Evolutionary conservation across 179 eudicot species (phyloP), one percentile per base, ranked within the genome.

Genomic region (Amaranthus tricolor): DNA sequence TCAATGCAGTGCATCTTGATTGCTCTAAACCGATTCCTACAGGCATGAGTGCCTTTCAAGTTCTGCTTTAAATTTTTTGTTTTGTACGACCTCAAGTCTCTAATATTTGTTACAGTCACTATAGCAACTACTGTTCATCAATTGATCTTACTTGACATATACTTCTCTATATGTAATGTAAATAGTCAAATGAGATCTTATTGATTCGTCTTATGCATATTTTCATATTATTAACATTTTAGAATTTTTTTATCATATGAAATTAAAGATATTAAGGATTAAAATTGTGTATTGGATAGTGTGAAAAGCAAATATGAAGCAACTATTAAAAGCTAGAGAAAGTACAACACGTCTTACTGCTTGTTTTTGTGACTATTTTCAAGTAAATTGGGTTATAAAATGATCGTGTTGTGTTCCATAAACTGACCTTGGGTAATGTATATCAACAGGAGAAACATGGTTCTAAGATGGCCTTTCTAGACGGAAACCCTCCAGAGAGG

Each of bases 1-100:
- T 96, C 99, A 15, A 94, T 96, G 98, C 99, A 96, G 82, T 96
- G 99, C 79, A 91, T 96, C 74, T 88, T 96, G 86, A 96, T 96
- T 83, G 98, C 99, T 58, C 82, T 94, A 78, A 96, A 96, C 85
- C 90, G 98, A 43, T 96, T 96, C 83, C 94, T 96, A 56, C 98
- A 96, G 99, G 99, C 89, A 66, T 49, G 73, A 6, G 10, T 16
- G 19, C 54, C 51, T 60, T 7, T 52, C 68, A 9, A 19, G 56
- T 16, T 19, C 57, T 61, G 7, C 74, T 62, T 62, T 5, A 47
- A 16, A 15, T 21, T 31, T 2, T 20, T 40, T 21, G 4, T 60
- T 60, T 14, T 21, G 8, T 60, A 20, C 44, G 1, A 60, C 13
- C n/a, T n/a, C n/a, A n/a, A n/a, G n/a, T n/a, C n/a, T n/a, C n/a